Base-by-base conservation (phyloP, 805 yeast genomes). In the Yarrowia porcina region DNA sequence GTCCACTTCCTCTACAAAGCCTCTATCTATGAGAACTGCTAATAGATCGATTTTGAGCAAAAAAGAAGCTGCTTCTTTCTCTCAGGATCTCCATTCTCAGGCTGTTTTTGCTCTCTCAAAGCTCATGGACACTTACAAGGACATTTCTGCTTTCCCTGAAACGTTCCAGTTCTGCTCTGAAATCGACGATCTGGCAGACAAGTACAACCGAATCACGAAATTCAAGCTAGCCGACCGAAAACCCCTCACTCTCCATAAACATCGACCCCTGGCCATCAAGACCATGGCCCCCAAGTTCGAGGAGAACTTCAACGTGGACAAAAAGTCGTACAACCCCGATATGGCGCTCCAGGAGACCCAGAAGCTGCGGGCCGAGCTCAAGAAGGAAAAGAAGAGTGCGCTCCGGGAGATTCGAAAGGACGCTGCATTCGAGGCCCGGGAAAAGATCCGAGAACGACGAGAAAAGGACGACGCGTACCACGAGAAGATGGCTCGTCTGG, bases 261-360 rank as follows among this genome's bases (percentile, higher is more conserved):
- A 92, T 77, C 84, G 83, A 70, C 90, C 96, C 23, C 72, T 94
- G 63, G 88, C 97, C 3, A 88, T 94, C 70, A 86, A 91, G 41
- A 82, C 96, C 1, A 82, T 82, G 70, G 88, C 91, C 36, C 99
- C 99, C 67, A 86, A 89, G 75, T 94, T 88, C 73, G 97, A 93
- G 76, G 98, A 90, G 71, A 90, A 91, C 79, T 94, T 87, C 83
- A 93, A 92, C 77, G 97, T 97, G 63, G 97, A 90, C 72, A 89
- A 86, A 83, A 92, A 89, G 77, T 89, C 96, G 9, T 88, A 90
- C 74, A 97, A 93, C 73, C 82, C 88, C 60, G 88, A 92, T 73
- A 81, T 85, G 68, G 85, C 87, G 65, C 82, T 94, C 75, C 89
- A 86, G 68, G 98, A 94, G 74, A 76, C 89, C 68, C 82, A 81